Evolutionary conservation across 1,284 basidiomycete genomes (phyloP), one percentile per base, ranked within the genome.

Genomic region (Cutaneotrichosporon dermatis): DNA sequence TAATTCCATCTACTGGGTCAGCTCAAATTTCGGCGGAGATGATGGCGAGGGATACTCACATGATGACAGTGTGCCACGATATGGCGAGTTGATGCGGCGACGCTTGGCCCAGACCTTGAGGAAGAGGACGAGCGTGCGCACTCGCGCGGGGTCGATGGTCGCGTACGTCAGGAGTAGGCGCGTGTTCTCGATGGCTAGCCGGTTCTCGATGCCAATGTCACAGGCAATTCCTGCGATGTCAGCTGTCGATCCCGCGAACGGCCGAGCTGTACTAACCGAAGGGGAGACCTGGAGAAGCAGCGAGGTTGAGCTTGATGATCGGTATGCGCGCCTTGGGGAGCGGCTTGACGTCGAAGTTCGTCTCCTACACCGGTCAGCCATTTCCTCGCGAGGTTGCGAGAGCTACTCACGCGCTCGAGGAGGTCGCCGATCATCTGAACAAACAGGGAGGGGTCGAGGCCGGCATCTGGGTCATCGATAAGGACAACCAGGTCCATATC

Each of bases 51-150:
- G 25, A 12, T 10, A 61, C n/a, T 76, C 51, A 77, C 76, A 99
- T 53, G 93, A 97, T 49, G 92, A 95, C 51, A 99, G 81, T 1
- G 95, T 98, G 61, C 95, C 95, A 70, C 90, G 88, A 79, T 97
- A 99, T 15, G 95, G 93, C 59, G 92, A 96, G 78, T 99, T 97
- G 79, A 99, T 96, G 85, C 96, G 94, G 79, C 90, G 85, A 75
- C 94, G 84, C 81, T 99, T 99, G 72, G 92, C 92, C 95, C 95
- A 99, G 39, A 99, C 92, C 83, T 99, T 99, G 73, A 99, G 85
- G 80, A 99, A 98, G 58, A 99, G 83, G 48, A 99, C 95, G 76
- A 99, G 83, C 0, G 92, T 94, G 64, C 94, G 85, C 57, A 99
- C 88, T 66, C 95, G 86, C 41, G 90, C 88, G 12, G 94, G 92